phyloP scores from a whole-genome alignment of 2,329 filamentous ascomycete genomes.

The Venturia carpophila region DNA sequence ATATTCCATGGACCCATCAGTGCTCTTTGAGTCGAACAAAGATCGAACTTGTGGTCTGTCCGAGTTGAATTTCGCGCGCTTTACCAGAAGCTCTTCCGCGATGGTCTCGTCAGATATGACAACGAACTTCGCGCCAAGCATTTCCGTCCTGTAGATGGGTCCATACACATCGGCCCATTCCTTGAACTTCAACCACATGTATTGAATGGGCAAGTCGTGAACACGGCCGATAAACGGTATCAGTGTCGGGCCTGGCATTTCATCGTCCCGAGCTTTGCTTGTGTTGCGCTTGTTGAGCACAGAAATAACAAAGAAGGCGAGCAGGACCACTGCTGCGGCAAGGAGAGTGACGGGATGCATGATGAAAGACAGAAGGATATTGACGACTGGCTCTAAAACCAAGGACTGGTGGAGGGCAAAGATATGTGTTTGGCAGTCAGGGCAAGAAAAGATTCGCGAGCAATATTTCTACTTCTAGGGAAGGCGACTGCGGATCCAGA shows the following conservation, averaged over 20 bases:
- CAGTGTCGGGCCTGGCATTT: slow-evolving; percentile 35
- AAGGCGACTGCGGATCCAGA: background rate
- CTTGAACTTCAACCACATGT: slow-evolving; percentile 41
- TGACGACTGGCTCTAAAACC: background rate
- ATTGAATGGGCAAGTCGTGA: slow-evolving; percentile 42
- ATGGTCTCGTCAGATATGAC: slow-evolving; percentile 35
- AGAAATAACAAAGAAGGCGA: slow-evolving; percentile 15
- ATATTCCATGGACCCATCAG: slow-evolving; percentile 48
- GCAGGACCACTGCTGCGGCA: slow-evolving; percentile 30
- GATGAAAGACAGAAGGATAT: slow-evolving; percentile 10
- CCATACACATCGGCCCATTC: slow-evolving; percentile 32
- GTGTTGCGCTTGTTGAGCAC: slow-evolving; percentile 19
- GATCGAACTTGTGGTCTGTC: slow-evolving; percentile 41
- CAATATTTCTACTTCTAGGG: background rate
- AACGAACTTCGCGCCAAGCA: slow-evolving; percentile 35
- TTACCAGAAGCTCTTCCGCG: slow-evolving; percentile 37
- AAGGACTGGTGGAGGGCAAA: background rate
- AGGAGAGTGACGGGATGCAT: slow-evolving; percentile 38
- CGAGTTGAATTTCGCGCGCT: slow-evolving; percentile 35
- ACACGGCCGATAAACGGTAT: slow-evolving; percentile 33
- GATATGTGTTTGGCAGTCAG: background rate
- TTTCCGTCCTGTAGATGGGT: slow-evolving; percentile 38
- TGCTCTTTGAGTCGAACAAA: slow-evolving; percentile 48
- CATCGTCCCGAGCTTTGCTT: slow-evolving; percentile 27
- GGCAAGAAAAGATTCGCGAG: background rate